These are phyloP conservation scores for Globisporangium perplexum DNA, from an alignment of 352 stramenopile species.

Conservation along the genomic window DNA sequence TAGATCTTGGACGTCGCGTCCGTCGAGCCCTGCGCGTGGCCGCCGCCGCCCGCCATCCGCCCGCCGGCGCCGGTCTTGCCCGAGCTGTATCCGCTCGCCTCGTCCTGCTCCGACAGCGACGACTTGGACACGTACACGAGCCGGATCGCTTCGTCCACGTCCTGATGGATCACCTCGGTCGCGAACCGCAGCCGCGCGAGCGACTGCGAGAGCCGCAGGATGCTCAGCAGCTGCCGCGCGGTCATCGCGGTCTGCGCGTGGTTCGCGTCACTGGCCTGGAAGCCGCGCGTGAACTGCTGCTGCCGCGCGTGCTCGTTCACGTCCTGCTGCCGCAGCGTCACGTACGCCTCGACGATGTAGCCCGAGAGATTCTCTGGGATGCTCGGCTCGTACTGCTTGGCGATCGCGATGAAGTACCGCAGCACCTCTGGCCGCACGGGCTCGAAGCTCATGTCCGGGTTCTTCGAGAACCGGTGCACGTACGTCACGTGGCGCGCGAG, in stretches of 20 bases:
- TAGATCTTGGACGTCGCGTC: constrained; percentile 95
- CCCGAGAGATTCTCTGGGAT: constrained; percentile 92
- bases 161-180: constrained; percentile 92
- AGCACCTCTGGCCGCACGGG: constrained; percentile 90
- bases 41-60: constrained; percentile 5
- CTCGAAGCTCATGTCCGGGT: constrained; percentile 90
- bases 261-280: constrained; percentile 38
- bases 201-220: constrained; percentile 96
- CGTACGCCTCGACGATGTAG: constrained; percentile 99
- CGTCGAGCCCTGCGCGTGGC: constrained; percentile 35
- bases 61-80: constrained; percentile 14
- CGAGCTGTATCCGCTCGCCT: no score
- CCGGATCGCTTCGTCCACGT: constrained; percentile 97
- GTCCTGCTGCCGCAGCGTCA: constrained; percentile 94
- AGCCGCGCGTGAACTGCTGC: constrained; percentile 41
- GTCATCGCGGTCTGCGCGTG: constrained; percentile 98
- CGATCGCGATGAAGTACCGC: constrained; percentile 86
- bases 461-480: constrained; percentile 87
- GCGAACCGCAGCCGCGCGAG: constrained; percentile 96
- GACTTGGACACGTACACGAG: constrained; percentile 98
- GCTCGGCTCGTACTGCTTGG: constrained; percentile 80
- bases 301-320: constrained; percentile 72
- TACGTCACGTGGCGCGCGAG: constrained; percentile 91
- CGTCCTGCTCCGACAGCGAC: constrained; percentile 89
- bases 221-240: constrained; percentile 97